phyloP scores from a whole-genome alignment of 495 filamentous ascomycete genomes.

The Tuber magnatum region DNA sequence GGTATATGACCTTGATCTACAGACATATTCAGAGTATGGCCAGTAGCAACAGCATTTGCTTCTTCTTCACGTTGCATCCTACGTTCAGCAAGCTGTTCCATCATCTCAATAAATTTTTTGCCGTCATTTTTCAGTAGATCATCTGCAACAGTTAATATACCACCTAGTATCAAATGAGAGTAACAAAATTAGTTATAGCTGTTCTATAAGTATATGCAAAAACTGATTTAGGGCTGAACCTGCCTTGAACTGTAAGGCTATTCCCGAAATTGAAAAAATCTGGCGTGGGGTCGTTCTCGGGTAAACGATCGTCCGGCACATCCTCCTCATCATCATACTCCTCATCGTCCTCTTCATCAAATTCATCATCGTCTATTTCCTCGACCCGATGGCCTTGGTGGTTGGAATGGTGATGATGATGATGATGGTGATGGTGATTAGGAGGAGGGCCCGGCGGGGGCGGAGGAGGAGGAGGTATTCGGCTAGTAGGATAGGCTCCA shows the following conservation, averaged over 20 bases:
- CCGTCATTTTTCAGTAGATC: slow-evolving; percentile 98
- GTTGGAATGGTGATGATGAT: slow-evolving; percentile 41
- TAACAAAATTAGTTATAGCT: not conserved
- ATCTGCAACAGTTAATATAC: slow-evolving; percentile 96
- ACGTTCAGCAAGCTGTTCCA: slow-evolving; percentile 97
- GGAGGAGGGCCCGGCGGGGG: slow-evolving; percentile 37
- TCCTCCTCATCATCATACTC: slow-evolving; percentile 60
- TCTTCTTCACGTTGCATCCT: slow-evolving; percentile 96
- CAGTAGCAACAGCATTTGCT: slow-evolving; percentile 55
- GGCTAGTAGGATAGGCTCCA: slow-evolving; percentile 29
- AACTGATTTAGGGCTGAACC: slow-evolving; percentile 43
- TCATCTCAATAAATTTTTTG: slow-evolving; percentile 99
- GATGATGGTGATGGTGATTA: slow-evolving; percentile 27
- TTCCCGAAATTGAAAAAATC: slow-evolving; percentile 98
- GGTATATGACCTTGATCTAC: slow-evolving; percentile 39
- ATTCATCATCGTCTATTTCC: slow-evolving; percentile 50
- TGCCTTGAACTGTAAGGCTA: slow-evolving; percentile 94
- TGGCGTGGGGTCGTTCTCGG: slow-evolving; percentile 50
- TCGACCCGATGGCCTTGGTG: slow-evolving; percentile 57
- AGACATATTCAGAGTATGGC: slow-evolving; percentile 41
- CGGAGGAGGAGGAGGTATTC: slow-evolving; percentile 36
- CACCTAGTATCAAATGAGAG: slow-evolving; percentile 53
- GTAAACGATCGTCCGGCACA: slow-evolving; percentile 50
- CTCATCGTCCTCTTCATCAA: slow-evolving; percentile 49
- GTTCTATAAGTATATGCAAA: slow-evolving; percentile 34